phyloP scores from a whole-genome alignment of 192 early-diverging fungal species.

The Coemansia sp. region DNA sequence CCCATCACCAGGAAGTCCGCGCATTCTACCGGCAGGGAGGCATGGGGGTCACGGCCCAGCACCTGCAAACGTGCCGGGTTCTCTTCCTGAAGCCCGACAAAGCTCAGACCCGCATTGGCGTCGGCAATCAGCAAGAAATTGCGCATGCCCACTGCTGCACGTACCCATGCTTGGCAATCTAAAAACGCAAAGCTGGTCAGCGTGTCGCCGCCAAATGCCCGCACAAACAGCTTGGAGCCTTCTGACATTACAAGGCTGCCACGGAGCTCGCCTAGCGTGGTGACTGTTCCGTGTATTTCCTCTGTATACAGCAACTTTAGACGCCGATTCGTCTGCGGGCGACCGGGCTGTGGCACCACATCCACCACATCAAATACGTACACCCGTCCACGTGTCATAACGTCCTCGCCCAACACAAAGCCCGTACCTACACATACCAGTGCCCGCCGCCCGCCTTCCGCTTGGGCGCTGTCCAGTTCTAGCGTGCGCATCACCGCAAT shows the following conservation, averaged over 20 bases:
- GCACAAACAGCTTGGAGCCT: constrained; percentile 85
- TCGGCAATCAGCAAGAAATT: constrained; percentile 88
- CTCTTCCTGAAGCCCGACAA: constrained; percentile 88
- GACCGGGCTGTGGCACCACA: constrained; percentile 92
- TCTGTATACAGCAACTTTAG: constrained; percentile 79
- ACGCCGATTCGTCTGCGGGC: constrained; percentile 90
- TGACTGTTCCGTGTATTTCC: constrained; percentile 86
- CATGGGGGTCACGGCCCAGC: constrained; percentile 85
- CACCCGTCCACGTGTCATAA: constrained; percentile 82
- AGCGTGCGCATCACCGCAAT: constrained; percentile 74
- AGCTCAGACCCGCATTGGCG: constrained; percentile 80
- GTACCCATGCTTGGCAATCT: constrained; percentile 90
- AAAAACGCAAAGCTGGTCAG: constrained; percentile 91
- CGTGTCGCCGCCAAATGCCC: constrained; percentile 75
- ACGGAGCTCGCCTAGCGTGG: constrained; percentile 77
- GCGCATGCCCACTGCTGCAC: constrained; percentile 74
- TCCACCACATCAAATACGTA: constrained; percentile 94
- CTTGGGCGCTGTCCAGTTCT: constrained; percentile 80
- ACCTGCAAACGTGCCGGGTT: constrained; percentile 85
- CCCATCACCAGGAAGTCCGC: constrained; percentile 81
- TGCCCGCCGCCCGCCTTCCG: constrained; percentile 76
- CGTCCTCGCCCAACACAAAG: constrained; percentile 86
- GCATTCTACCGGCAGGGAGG: constrained; percentile 65
- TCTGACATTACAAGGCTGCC: constrained; percentile 85
- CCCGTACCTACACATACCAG: constrained; percentile 89